A percentile compares a stretch with the other conserved stretches of the same genome.
Evolutionary conservation across 805 yeast species (phyloP).

Genomic region (Pichia paraexigua): DNA sequence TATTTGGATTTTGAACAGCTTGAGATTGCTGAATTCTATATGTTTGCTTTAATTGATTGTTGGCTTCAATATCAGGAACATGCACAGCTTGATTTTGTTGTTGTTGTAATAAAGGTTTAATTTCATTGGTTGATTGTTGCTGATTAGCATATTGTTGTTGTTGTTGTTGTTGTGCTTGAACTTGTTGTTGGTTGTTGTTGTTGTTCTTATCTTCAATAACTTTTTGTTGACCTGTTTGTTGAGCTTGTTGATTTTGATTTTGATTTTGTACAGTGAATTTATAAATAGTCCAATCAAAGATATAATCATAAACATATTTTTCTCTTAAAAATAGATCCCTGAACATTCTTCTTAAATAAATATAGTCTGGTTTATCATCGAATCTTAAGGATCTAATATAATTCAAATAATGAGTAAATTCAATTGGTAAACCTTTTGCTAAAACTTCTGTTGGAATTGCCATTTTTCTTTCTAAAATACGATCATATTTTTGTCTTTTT

Average conservation of each 20-base stretch:
- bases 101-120: slow-evolving; percentile 27
- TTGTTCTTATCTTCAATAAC: slow-evolving; percentile 14
- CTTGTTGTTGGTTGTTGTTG: neutral
- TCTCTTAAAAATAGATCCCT: slow-evolving; percentile 84
- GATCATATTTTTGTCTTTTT: slow-evolving; percentile 92
- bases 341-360: slow-evolving; percentile 77
- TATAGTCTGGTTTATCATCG: slow-evolving; percentile 94
- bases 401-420: slow-evolving; percentile 78
- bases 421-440: slow-evolving; percentile 87
- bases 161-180: slow-evolving; percentile 5
- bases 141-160: slow-evolving; percentile 3
- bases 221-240: slow-evolving; percentile 22
- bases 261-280: slow-evolving; percentile 58
- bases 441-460: slow-evolving; percentile 78
- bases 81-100: slow-evolving; percentile 24
- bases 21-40: slow-evolving; percentile 15
- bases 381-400: slow-evolving; percentile 87
- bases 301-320: slow-evolving; percentile 85
- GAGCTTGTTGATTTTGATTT: slow-evolving; percentile 31
- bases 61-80: slow-evolving; percentile 23
- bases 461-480: slow-evolving; percentile 92
- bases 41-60: slow-evolving; percentile 13
- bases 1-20: slow-evolving; percentile 13
- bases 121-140: slow-evolving; percentile 1
- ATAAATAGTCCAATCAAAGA: slow-evolving; percentile 94